phyloP scores from a whole-genome alignment of 2,329 filamentous ascomycete genomes.

The Talaromyces sp. region DNA sequence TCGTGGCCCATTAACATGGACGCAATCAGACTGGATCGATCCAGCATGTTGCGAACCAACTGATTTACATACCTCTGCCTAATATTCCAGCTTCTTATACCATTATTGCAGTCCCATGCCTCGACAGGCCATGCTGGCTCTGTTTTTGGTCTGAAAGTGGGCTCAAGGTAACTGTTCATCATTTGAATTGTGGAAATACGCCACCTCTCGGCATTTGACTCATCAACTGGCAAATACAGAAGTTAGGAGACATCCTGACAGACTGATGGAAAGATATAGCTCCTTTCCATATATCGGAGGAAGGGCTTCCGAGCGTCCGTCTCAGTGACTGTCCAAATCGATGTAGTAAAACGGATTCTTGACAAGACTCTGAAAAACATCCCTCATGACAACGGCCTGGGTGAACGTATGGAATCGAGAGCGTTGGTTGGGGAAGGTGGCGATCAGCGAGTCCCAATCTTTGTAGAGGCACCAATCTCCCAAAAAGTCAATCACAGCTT shows the following conservation, averaged over 20 bases:
- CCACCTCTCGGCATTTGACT: not conserved
- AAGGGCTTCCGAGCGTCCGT: too few relatives aligned
- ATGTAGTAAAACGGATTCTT: not conserved
- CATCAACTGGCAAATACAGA: not conserved
- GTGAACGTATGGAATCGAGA: not conserved
- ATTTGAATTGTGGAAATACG: not conserved
- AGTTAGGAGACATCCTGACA: not conserved
- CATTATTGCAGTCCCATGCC: not conserved
- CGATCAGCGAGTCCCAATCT: not conserved
- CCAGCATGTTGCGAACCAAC: not conserved
- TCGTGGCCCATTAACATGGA: not conserved
- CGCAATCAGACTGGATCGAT: not conserved
- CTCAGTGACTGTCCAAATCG: too few relatives aligned
- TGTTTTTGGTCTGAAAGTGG: not conserved
- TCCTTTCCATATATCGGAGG: too few relatives aligned
- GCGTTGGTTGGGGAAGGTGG: not conserved
- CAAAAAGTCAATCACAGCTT: not conserved
- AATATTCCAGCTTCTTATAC: not conserved
- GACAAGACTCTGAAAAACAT: not conserved
- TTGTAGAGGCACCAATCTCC: not conserved
- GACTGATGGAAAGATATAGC: too few relatives aligned
- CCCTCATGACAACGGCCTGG: not conserved
- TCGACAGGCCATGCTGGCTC: not conserved
- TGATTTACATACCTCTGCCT: not conserved
- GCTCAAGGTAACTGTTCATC: not conserved